phyloP scores from a whole-genome alignment of 164 flowering plant species.

The Berberis vulgaris region DNA sequence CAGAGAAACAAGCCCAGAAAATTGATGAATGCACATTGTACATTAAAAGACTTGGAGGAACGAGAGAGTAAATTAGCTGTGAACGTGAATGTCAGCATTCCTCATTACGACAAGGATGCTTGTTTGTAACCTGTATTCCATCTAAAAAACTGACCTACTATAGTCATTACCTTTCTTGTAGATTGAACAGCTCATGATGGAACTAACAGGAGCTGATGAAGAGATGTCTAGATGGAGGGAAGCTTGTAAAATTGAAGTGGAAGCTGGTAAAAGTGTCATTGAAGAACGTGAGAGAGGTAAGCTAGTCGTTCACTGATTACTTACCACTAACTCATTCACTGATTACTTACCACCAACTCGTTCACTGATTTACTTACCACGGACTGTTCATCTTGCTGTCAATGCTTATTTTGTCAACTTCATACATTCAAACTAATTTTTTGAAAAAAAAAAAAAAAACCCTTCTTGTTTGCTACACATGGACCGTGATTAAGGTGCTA shows the following conservation, averaged over 20 bases:
- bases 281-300: conserved; percentile 56
- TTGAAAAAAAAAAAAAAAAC: no score
- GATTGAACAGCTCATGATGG: conserved; percentile 62
- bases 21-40: conserved; percentile 39
- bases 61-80: conserved; percentile 45
- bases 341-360: no score
- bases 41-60: conserved; percentile 59
- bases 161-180: conserved; percentile 9
- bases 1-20: conserved; percentile 54
- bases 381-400: no score
- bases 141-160: neutral
- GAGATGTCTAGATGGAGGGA: conserved; percentile 77
- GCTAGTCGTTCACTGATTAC: no score
- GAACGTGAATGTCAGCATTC: conserved; percentile 33
- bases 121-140: neutral
- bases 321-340: no score
- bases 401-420: no score
- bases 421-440: no score
- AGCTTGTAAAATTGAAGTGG: conserved; percentile 81
- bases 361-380: no score
- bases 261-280: conserved; percentile 48
- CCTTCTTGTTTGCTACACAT: no score
- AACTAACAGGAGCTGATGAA: conserved; percentile 52
- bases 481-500: no score
- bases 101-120: neutral